These are phyloP conservation scores for Mortierella antarctica DNA, from an alignment of 192 early-diverging fungal species.

Conservation along the genomic window DNA sequence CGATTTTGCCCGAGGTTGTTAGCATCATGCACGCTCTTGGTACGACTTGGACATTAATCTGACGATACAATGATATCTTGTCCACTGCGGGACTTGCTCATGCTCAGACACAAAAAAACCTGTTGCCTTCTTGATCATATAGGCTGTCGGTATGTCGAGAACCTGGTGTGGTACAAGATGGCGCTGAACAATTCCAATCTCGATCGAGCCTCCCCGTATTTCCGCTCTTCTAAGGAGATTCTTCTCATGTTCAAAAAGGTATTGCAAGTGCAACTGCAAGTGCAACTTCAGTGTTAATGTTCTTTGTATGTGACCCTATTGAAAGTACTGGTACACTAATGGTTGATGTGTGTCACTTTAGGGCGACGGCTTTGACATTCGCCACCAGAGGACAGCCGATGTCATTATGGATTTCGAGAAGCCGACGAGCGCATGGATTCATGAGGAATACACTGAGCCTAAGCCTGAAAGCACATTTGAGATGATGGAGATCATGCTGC, in stretches of 20 bases:
- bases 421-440: slow-evolving; percentile 59
- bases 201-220: slow-evolving; percentile 60
- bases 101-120: not conserved
- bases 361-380: slow-evolving; percentile 67
- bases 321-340: not conserved
- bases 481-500: slow-evolving; percentile 70
- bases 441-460: slow-evolving; percentile 62
- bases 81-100: not conserved
- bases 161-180: slow-evolving; percentile 70
- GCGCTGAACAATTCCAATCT: slow-evolving; percentile 56
- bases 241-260: slow-evolving; percentile 68
- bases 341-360: not conserved
- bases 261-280: not conserved
- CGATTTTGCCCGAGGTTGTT: slow-evolving; percentile 63
- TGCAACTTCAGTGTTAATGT: not conserved
- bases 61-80: not conserved
- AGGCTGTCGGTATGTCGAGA: slow-evolving; percentile 71
- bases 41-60: slow-evolving; percentile 13
- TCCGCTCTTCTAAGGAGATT: slow-evolving; percentile 66
- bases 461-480: slow-evolving; percentile 61
- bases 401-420: slow-evolving; percentile 70
- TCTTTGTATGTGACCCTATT: not conserved
- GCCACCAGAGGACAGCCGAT: slow-evolving; percentile 69
- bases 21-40: slow-evolving; percentile 63
- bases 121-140: not conserved